Conservation (phyloP, 768 basidiomycete genomes). For the Podaxis pistillaris region DNA sequence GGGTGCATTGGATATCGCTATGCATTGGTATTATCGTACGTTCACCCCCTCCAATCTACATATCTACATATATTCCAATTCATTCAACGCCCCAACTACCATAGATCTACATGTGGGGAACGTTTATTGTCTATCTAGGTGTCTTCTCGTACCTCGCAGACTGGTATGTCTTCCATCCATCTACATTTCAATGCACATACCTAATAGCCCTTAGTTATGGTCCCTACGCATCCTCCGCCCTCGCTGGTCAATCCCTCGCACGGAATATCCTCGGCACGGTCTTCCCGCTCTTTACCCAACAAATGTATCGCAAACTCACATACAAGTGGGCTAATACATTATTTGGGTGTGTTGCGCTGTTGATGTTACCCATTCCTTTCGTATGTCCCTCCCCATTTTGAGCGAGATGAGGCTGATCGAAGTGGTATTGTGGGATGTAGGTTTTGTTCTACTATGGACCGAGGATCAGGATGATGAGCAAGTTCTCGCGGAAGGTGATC, state of each 20-base stretch:
- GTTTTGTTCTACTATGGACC: slow-evolving; percentile 43
- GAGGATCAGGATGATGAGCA: slow-evolving; percentile 37
- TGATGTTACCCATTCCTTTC: slow-evolving; percentile 62
- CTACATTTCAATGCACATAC: background rate
- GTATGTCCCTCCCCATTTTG: slow-evolving; percentile 29
- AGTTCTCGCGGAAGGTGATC: slow-evolving; percentile 39
- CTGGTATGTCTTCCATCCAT: slow-evolving; percentile 38
- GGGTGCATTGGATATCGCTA: slow-evolving; percentile 60
- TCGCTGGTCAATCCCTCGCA: slow-evolving; percentile 65
- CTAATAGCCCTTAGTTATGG: slow-evolving; percentile 37
- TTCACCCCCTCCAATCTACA: background rate
- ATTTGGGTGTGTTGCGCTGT: slow-evolving; percentile 48
- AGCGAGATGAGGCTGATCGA: background rate
- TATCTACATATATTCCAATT: background rate
- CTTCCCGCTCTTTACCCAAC: slow-evolving; percentile 63
- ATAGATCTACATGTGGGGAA: slow-evolving; percentile 50
- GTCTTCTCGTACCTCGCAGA: slow-evolving; percentile 65
- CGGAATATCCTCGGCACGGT: slow-evolving; percentile 51
- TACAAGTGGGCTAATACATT: slow-evolving; percentile 63
- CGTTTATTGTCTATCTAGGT: slow-evolving; percentile 55
- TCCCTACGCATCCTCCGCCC: slow-evolving; percentile 64
- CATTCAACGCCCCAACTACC: background rate
- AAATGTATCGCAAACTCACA: slow-evolving; percentile 54
- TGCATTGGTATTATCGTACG: slow-evolving; percentile 49
- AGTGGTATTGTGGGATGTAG: slow-evolving; percentile 19